phyloP scores from a whole-genome alignment of 139 green algal genomes.

The Nannochloris sp. region DNA sequence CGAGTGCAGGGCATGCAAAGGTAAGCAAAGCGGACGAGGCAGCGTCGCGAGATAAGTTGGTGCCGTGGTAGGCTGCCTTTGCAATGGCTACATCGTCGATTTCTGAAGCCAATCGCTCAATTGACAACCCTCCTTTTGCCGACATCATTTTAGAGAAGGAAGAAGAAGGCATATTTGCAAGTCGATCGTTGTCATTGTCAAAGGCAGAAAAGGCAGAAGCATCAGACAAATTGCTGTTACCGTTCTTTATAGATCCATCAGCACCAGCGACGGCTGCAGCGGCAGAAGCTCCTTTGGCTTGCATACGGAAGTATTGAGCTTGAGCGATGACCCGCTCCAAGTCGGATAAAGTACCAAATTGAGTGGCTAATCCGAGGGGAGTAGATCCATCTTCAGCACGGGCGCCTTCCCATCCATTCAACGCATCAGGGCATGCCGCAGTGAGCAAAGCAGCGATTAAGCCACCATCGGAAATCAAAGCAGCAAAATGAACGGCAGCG shows the following conservation, averaged over 20 bases:
- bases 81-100: background rate
- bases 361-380: slow-evolving; percentile 23
- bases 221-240: too few species aligned
- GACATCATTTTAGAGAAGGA: background rate
- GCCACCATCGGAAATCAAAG: slow-evolving; percentile 27
- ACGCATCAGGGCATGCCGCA: slow-evolving; percentile 14
- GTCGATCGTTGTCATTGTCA: background rate
- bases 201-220: background rate
- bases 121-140: background rate
- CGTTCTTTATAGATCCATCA: too few species aligned
- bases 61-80: background rate
- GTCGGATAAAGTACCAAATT: slow-evolving; percentile 1
- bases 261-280: too few species aligned
- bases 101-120: background rate
- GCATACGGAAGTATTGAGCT: background rate
- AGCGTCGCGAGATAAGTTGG: background rate
- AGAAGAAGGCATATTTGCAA: background rate
- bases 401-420: slow-evolving; percentile 16
- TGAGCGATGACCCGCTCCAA: slow-evolving; percentile 21
- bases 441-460: slow-evolving; percentile 28
- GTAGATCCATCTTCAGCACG: slow-evolving; percentile 26
- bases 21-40: background rate
- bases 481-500: slow-evolving; percentile 39
- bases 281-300: too few species aligned
- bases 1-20: slow-evolving; percentile 8